Conservation (phyloP, 768 basidiomycete species). For the Fibroporia radiculosa region DNA sequence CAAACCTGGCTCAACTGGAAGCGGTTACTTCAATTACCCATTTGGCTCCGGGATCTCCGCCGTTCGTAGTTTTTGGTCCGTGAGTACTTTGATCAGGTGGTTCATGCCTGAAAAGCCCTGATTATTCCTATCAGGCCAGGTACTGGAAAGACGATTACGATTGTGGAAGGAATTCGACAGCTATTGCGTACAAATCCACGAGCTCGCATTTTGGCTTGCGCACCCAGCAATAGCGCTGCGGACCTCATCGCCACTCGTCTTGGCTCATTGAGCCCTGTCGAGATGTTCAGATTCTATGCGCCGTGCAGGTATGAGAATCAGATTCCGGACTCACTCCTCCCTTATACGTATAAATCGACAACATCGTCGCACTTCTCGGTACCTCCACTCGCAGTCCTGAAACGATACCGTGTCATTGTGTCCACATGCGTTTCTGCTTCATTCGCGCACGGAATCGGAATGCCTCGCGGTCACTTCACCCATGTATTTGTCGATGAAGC, state of each 20-base stretch:
- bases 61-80: slow-evolving; percentile 60
- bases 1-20: slow-evolving; percentile 40
- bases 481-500: slow-evolving; percentile 63
- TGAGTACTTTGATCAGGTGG: slow-evolving; percentile 24
- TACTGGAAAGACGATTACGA: slow-evolving; percentile 32
- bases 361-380: slow-evolving; percentile 32
- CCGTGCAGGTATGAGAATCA: slow-evolving; percentile 31
- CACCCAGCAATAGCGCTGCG: slow-evolving; percentile 30
- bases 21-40: slow-evolving; percentile 41
- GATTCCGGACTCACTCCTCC: slow-evolving; percentile 27
- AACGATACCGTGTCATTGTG: slow-evolving; percentile 44
- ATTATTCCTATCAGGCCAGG: slow-evolving; percentile 24
- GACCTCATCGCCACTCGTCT: slow-evolving; percentile 28
- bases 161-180: slow-evolving; percentile 31
- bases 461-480: slow-evolving; percentile 45
- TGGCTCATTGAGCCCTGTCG: slow-evolving; percentile 11
- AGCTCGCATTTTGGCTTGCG: slow-evolving; percentile 25
- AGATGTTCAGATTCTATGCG: slow-evolving; percentile 50
- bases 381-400: slow-evolving; percentile 32
- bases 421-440: slow-evolving; percentile 50
- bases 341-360: slow-evolving; percentile 33
- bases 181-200: slow-evolving; percentile 17
- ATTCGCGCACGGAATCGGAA: slow-evolving; percentile 38
- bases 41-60: slow-evolving; percentile 37
- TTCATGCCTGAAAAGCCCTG: not conserved